A percentile compares a stretch with the other conserved stretches of the same genome.
Evolutionary conservation across 139 green algal genomes (phyloP).

Genomic region (Chlamydomonas sp.): DNA sequence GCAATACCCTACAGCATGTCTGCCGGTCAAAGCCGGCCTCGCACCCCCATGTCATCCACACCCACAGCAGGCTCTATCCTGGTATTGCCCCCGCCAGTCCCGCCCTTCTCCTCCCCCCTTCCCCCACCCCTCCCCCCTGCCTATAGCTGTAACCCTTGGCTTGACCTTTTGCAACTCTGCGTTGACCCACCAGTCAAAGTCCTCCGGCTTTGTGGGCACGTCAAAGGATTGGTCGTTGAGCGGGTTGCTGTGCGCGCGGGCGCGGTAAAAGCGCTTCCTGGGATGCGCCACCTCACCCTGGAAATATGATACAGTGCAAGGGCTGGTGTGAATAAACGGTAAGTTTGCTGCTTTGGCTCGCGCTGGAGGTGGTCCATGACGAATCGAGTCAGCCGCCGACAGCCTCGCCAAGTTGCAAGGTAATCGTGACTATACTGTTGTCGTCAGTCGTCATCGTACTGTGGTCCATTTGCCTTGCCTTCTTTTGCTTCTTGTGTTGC

Average conservation of each 20-base stretch:
- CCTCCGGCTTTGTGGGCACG: conserved; percentile 70
- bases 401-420: neutral
- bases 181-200: conserved; percentile 76
- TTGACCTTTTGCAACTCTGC: neutral
- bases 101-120: too few relatives aligned
- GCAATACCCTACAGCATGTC: too few relatives aligned
- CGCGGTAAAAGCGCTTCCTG: conserved; percentile 90
- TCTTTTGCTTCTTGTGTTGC: neutral
- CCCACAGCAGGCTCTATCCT: too few relatives aligned
- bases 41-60: too few relatives aligned
- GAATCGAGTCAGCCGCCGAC: neutral
- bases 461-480: conserved; percentile 3
- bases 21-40: too few relatives aligned
- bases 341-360: neutral
- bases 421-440: neutral
- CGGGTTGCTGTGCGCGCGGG: conserved; percentile 96
- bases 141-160: too few relatives aligned
- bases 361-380: neutral
- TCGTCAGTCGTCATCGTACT: neutral
- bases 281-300: conserved; percentile 42
- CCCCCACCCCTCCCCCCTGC: too few relatives aligned
- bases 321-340: neutral
- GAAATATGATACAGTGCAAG: neutral
- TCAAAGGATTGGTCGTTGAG: conserved; percentile 85
- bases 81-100: too few relatives aligned